Evolutionary conservation across 129 eudicot species (phyloP).

Genomic region (Rutidosis leptorrhynchoides): DNA sequence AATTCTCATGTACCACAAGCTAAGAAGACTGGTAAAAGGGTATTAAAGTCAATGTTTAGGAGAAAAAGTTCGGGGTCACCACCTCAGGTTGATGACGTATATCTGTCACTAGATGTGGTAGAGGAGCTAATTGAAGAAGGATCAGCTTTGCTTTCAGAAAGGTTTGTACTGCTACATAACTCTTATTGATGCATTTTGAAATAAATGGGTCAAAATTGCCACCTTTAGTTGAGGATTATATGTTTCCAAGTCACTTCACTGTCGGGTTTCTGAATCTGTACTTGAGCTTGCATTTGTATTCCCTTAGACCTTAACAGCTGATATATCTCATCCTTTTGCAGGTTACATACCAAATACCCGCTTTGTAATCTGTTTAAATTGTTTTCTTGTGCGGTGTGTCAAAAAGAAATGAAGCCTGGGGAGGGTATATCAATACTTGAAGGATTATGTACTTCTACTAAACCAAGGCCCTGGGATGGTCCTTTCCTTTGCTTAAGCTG

Average conservation of each 20-base stretch:
- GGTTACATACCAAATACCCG: slow-evolving; percentile 83
- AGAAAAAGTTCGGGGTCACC: slow-evolving; percentile 70
- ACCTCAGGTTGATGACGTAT: slow-evolving; percentile 53
- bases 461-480: slow-evolving; percentile 95
- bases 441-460: slow-evolving; percentile 38
- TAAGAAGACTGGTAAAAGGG: slow-evolving; percentile 74
- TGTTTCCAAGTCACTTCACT: background rate
- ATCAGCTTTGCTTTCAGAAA: slow-evolving; percentile 88
- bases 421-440: slow-evolving; percentile 88
- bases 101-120: slow-evolving; percentile 60
- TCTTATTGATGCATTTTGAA: background rate
- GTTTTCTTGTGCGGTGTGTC: slow-evolving; percentile 91
- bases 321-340: slow-evolving; percentile 34
- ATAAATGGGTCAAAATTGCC: background rate
- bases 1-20: slow-evolving; percentile 57
- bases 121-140: slow-evolving; percentile 97
- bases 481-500: slow-evolving; percentile 92
- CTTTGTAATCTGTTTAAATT: slow-evolving; percentile 85
- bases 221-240: background rate
- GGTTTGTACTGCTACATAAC: slow-evolving; percentile 41
- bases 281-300: background rate
- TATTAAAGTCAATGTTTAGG: slow-evolving; percentile 80
- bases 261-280: background rate
- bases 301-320: slow-evolving; percentile 3
- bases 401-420: slow-evolving; percentile 87